Percentiles rank a stretch among this genome's conserved stretches.
phyloP scores from a whole-genome alignment of 306 rosid genomes.

The Myrica gale region DNA sequence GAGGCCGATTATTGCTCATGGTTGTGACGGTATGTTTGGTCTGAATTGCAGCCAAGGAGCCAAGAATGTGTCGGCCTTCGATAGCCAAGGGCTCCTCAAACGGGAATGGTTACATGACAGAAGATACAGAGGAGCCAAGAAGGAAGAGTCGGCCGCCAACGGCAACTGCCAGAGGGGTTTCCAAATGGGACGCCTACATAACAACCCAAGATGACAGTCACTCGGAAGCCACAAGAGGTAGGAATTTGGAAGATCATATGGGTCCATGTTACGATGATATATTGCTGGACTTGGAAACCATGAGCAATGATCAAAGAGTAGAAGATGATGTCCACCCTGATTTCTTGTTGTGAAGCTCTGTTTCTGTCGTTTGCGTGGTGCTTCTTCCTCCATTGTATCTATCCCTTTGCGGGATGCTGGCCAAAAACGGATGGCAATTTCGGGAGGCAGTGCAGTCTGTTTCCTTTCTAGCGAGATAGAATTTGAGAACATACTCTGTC shows the following conservation, averaged over 20 bases:
- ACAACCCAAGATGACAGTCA: constrained; percentile 35
- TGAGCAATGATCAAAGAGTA: constrained; percentile 50
- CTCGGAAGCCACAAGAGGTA: constrained; percentile 3
- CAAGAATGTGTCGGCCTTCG: constrained; percentile 12
- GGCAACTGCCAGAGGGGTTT: constrained; percentile 29
- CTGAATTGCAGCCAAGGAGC: constrained; percentile 35
- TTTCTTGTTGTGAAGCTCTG: constrained; percentile 50
- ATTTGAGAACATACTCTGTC: not conserved
- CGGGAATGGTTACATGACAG: constrained; percentile 14
- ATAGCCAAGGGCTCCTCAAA: constrained; percentile 19
- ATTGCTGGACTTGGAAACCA: constrained; percentile 24
- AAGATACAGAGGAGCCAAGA: constrained; percentile 18
- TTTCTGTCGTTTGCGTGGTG: not conserved
- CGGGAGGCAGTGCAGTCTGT: not conserved
- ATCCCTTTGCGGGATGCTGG: not conserved
- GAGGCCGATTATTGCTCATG: not conserved
- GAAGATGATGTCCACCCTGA: constrained; percentile 86
- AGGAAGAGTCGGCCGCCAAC: constrained; percentile 13
- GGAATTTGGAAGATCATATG: constrained; percentile 9
- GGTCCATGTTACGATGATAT: constrained; percentile 7
- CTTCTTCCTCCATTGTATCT: not conserved
- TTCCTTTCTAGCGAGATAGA: not conserved
- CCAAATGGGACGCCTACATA: constrained; percentile 70
- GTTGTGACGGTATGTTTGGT: not conserved
- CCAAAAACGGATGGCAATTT: not conserved